These are phyloP conservation scores for Claviceps sp. DNA, from an alignment of 2,329 filamentous ascomycete genomes.

Conservation along the genomic window DNA sequence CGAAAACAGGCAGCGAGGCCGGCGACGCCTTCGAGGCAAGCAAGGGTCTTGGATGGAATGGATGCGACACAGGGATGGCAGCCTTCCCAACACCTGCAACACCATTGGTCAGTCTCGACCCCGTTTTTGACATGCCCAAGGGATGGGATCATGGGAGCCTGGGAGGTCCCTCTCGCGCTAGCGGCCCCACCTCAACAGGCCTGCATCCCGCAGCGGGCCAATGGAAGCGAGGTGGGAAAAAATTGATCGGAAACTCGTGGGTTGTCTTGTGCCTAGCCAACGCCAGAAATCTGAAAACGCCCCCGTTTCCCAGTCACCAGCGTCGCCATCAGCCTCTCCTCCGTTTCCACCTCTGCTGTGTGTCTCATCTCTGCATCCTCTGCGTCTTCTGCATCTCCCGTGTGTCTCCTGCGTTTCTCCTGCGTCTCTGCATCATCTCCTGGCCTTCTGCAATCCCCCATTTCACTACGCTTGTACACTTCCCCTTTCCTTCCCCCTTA, in stretches of 20 bases:
- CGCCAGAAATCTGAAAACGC: slow-evolving; percentile 7
- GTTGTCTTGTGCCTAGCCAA: slow-evolving; percentile 14
- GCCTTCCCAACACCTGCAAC: neutral
- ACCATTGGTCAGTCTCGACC: slow-evolving; percentile 4
- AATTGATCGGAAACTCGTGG: slow-evolving; percentile 22
- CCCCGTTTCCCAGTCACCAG: neutral
- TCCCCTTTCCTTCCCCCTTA: slow-evolving; percentile 3
- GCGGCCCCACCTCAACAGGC: slow-evolving; percentile 21
- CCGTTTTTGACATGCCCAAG: slow-evolving; percentile 7
- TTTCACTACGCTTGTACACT: neutral
- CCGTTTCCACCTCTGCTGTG: neutral
- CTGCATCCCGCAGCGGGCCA: slow-evolving; percentile 20
- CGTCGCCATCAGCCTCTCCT: neutral
- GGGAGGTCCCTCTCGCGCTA: slow-evolving; percentile 18
- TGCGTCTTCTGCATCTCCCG: neutral
- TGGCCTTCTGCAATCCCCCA: neutral
- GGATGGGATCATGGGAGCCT: slow-evolving; percentile 7
- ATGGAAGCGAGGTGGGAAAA: slow-evolving; percentile 24
- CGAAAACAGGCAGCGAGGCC: neutral
- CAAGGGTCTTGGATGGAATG: slow-evolving; percentile 7
- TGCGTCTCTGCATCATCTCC: neutral
- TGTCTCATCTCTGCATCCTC: neutral
- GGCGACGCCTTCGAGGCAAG: neutral
- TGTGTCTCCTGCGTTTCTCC: neutral
- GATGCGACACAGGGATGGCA: slow-evolving; percentile 1